These are phyloP conservation scores for Kazachstania kunashirensis DNA, from an alignment of 805 yeast genomes.

Conservation along the genomic window DNA sequence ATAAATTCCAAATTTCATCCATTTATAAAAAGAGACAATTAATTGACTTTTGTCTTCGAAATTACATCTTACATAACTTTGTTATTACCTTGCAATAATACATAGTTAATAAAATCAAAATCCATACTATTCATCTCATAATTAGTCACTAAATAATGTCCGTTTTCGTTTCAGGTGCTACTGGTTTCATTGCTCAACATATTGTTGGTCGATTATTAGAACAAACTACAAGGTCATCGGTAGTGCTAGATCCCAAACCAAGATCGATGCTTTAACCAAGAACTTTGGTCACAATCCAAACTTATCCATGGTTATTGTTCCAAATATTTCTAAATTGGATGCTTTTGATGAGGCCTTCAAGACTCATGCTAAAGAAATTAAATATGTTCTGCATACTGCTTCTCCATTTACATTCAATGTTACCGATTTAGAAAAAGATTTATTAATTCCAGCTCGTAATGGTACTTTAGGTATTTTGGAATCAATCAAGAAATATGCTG, in stretches of 20 bases:
- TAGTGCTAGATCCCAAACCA: slow-evolving; percentile 37
- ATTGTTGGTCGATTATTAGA: slow-evolving; percentile 34
- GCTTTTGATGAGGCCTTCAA: slow-evolving; percentile 39
- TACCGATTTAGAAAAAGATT: slow-evolving; percentile 38
- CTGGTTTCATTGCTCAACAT: slow-evolving; percentile 46
- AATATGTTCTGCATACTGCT: slow-evolving; percentile 50
- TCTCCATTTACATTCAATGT: slow-evolving; percentile 44
- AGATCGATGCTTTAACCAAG: slow-evolving; percentile 32
- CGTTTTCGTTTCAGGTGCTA: slow-evolving; percentile 45
- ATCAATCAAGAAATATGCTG: slow-evolving; percentile 36
- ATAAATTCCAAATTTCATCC: no score
- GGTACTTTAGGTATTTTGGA: slow-evolving; percentile 44
- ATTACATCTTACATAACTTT: no score
- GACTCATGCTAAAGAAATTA: slow-evolving; percentile 38
- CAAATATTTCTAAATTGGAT: slow-evolving; percentile 27
- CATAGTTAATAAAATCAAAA: no score
- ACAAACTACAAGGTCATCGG: slow-evolving; percentile 39
- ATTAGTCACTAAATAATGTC: slow-evolving; percentile 10
- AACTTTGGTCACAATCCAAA: slow-evolving; percentile 23
- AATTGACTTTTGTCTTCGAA: no score
- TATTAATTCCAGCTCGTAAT: slow-evolving; percentile 45
- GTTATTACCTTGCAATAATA: no score
- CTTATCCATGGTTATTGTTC: slow-evolving; percentile 28
- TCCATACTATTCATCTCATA: no score
- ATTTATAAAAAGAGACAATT: no score